Percentiles rank a stretch among this genome's conserved stretches.
Conservation (phyloP, 2,329 filamentous ascomycete species). For the Trichoderma sp. region DNA sequence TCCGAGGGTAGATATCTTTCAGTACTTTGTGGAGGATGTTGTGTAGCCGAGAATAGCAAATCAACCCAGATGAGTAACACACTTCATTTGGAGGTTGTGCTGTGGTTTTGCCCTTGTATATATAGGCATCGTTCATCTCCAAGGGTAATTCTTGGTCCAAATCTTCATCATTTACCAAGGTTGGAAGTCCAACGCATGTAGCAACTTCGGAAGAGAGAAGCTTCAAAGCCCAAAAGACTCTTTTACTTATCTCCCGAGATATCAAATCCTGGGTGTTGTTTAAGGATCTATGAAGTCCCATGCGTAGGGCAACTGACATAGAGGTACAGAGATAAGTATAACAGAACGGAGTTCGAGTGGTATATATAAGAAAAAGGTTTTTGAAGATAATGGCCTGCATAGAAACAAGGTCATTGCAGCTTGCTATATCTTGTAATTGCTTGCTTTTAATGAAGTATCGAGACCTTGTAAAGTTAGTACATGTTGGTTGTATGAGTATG, state of each 20-base stretch:
- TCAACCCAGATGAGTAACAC: not conserved
- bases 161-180: not conserved
- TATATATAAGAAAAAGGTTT: not conserved
- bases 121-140: constrained; percentile 1
- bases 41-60: not conserved
- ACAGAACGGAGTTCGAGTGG: not conserved
- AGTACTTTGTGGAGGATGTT: not conserved
- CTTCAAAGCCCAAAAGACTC: not conserved
- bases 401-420: not conserved
- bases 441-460: constrained; percentile 4
- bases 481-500: not conserved
- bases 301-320: not conserved
- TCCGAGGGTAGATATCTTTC: not conserved
- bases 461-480: not conserved
- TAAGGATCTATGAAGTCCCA: not conserved
- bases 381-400: not conserved
- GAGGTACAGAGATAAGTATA: constrained; percentile 5
- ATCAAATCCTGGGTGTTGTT: not conserved
- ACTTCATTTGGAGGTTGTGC: not conserved
- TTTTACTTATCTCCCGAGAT: not conserved
- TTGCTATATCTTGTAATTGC: not conserved
- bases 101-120: not conserved
- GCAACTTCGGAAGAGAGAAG: not conserved
- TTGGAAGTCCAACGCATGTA: not conserved
- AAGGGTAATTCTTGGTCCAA: not conserved